phyloP scores from a whole-genome alignment of 2,329 filamentous ascomycete genomes.

The Aspergillus chevalieri region DNA sequence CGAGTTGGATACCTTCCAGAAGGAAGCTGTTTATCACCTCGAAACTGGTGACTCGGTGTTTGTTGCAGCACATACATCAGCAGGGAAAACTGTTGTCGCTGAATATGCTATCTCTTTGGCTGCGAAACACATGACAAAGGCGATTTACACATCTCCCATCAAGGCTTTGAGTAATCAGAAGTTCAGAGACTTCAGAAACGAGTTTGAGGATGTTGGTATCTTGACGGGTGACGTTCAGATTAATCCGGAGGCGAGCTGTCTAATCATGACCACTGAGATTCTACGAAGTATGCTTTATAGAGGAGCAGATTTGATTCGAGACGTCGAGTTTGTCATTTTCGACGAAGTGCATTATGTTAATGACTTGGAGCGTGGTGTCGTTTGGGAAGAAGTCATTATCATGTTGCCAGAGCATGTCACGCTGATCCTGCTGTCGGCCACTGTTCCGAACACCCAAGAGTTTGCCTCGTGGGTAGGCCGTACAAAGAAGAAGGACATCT shows the following conservation, averaged over 20 bases:
- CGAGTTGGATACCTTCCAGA: slow-evolving; percentile 95
- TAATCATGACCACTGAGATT: slow-evolving; percentile 99
- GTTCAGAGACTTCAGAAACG: slow-evolving; percentile 85
- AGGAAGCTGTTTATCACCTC: slow-evolving; percentile 95
- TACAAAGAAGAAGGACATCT: slow-evolving; percentile 98
- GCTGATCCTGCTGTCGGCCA: slow-evolving; percentile 88
- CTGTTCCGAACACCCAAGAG: slow-evolving; percentile 93
- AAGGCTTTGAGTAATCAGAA: slow-evolving; percentile 98
- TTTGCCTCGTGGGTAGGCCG: slow-evolving; percentile 98
- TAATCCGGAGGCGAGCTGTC: slow-evolving; percentile 90
- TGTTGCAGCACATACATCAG: slow-evolving; percentile 94
- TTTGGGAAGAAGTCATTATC: slow-evolving; percentile 99
- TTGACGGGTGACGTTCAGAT: slow-evolving; percentile 97
- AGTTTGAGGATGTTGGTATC: slow-evolving; percentile 94
- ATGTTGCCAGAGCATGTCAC: slow-evolving; percentile 98
- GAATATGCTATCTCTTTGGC: slow-evolving; percentile 96
- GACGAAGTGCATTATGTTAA: slow-evolving; percentile 99
- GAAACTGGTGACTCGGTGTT: slow-evolving; percentile 97
- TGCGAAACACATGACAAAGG: slow-evolving; percentile 98
- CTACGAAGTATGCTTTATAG: slow-evolving; percentile 96
- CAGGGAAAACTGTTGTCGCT: slow-evolving; percentile 95
- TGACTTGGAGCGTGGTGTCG: slow-evolving; percentile 88
- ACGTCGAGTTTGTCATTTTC: slow-evolving; percentile 98
- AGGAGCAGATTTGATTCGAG: slow-evolving; percentile 88
- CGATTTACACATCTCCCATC: slow-evolving; percentile 97